A percentile compares a stretch with the other conserved stretches of the same genome.
phyloP scores from a whole-genome alignment of 2,329 filamentous ascomycete genomes.

The Phialemoniopsis sp. region DNA sequence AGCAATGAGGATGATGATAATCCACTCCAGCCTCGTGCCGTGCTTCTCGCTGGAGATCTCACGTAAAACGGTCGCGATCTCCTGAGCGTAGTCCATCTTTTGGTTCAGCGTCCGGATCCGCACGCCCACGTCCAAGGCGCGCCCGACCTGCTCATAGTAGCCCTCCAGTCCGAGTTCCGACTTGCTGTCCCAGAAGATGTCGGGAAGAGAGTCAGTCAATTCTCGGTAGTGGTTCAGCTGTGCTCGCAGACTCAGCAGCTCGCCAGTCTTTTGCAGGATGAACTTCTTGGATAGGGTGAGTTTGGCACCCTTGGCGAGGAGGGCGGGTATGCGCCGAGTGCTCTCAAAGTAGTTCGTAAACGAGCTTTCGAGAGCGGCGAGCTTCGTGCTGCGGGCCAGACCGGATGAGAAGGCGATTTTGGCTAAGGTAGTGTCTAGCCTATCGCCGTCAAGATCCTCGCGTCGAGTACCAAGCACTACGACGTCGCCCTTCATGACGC shows the following conservation, averaged over 20 bases:
- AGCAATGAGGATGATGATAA: slow-evolving; percentile 89
- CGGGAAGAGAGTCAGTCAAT: slow-evolving; percentile 88
- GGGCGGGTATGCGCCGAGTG: slow-evolving; percentile 75
- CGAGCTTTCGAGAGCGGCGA: slow-evolving; percentile 84
- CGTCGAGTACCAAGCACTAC: slow-evolving; percentile 80
- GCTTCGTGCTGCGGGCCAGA: slow-evolving; percentile 85
- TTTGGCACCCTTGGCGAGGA: slow-evolving; percentile 61
- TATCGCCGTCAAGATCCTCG: slow-evolving; percentile 38
- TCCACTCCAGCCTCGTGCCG: slow-evolving; percentile 84
- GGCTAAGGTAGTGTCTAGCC: slow-evolving; percentile 65
- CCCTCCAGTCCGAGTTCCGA: slow-evolving; percentile 87
- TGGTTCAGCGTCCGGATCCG: slow-evolving; percentile 90
- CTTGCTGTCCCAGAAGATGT: slow-evolving; percentile 92
- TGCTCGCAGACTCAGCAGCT: slow-evolving; percentile 82
- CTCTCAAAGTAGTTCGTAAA: slow-evolving; percentile 82
- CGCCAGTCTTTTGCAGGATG: slow-evolving; percentile 89
- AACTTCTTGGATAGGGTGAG: slow-evolving; percentile 65
- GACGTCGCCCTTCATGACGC: slow-evolving; percentile 78
- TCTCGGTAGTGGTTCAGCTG: slow-evolving; percentile 97
- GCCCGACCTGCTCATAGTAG: slow-evolving; percentile 92
- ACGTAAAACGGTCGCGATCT: slow-evolving; percentile 84
- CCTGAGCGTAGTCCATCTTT: slow-evolving; percentile 96
- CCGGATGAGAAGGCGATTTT: slow-evolving; percentile 97
- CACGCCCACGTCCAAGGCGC: slow-evolving; percentile 84
- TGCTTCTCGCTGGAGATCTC: slow-evolving; percentile 90